Conservation (phyloP, 2,329 filamentous ascomycete genomes). For the Verticillium tricorpus region DNA sequence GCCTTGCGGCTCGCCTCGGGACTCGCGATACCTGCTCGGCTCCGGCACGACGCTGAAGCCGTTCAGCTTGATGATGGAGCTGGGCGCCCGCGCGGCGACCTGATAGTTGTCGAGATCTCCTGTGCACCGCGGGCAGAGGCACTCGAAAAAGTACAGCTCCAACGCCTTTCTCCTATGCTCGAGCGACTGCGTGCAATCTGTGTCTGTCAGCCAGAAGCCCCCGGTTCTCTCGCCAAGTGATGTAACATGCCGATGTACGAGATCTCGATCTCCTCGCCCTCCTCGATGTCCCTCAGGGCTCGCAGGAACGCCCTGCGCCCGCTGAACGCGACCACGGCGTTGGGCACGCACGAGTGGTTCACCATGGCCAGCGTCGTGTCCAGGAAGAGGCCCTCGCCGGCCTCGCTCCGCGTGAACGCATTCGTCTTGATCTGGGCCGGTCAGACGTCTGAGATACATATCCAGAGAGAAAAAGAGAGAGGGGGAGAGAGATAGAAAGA, state of each 20-base stretch:
- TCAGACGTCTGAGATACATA: conserved; percentile 7
- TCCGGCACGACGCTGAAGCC: conserved; percentile 39
- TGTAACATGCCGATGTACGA: conserved; percentile 53
- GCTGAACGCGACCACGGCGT: conserved; percentile 52
- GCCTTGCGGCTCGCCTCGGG: neutral
- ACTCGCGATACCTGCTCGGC: conserved; percentile 11
- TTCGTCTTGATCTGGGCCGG: conserved; percentile 52
- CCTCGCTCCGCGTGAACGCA: conserved; percentile 53
- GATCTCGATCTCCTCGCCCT: conserved; percentile 54
- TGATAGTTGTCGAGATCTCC: conserved; percentile 51
- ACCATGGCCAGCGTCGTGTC: conserved; percentile 53
- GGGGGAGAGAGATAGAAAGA: conserved; percentile 1
- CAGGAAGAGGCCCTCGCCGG: conserved; percentile 50
- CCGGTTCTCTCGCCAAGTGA: too few relatives aligned
- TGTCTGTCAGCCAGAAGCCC: neutral
- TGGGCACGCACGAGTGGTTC: conserved; percentile 60
- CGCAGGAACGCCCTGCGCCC: conserved; percentile 46
- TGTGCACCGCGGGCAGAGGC: conserved; percentile 44
- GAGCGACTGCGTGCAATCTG: conserved; percentile 45
- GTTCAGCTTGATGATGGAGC: conserved; percentile 38
- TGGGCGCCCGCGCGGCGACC: conserved; percentile 31
- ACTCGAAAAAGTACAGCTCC: conserved; percentile 47
- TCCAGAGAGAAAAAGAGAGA: neutral
- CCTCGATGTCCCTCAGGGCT: conserved; percentile 42
- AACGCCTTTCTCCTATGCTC: conserved; percentile 37